Base-by-base conservation (phyloP, 352 stramenopile species). In the Pythium monospermum region DNA sequence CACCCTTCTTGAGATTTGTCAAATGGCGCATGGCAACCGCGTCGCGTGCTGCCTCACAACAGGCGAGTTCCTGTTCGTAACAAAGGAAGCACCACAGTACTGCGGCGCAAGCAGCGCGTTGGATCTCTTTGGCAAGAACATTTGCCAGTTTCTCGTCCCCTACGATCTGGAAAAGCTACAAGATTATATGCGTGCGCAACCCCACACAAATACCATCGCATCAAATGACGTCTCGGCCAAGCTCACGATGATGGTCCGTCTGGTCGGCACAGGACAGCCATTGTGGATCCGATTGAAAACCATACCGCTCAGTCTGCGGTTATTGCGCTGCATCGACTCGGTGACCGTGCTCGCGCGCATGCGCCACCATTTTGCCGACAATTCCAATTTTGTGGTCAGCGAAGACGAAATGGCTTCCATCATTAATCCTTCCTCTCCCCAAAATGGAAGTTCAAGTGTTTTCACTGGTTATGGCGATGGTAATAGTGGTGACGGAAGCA, bases 281-380 rank as follows among this genome's bases (percentile, higher is more conserved):
- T 15, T 91, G 26, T 83, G 73, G 68, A 62, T 89, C 25, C 76
- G 75, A 7, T 45, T 87, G 6, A 70, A 66, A 44, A 83, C 76
- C 4, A 62, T 86, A 22, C 70, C 83, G 16, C 53, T 91, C 4
- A 87, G 77, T 28, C 57, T 93, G 26, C 79, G 83, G 3, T 65
- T 93, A 50, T 71, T 85, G 60, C 79, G 83, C 30, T 93, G 83
- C 52, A 87, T 93, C 41, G 83, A 93, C 52, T 83, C 76, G 2
- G 76, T 91, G 30, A 71, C 60, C 18, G 68, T 71, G 23, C 47
- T 74, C 22, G 68, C 64, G 21, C 64, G 40, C 18, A 38, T 69
- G n/a, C 38, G 41, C 6, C 50, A 79, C 11, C 53, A 67, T 32
- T 93, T 90, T 43, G 76, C 76, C 0, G 77, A 93, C 59, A 68